Base-by-base conservation (phyloP, 768 basidiomycete species). In the Naganishia vishniacii region DNA sequence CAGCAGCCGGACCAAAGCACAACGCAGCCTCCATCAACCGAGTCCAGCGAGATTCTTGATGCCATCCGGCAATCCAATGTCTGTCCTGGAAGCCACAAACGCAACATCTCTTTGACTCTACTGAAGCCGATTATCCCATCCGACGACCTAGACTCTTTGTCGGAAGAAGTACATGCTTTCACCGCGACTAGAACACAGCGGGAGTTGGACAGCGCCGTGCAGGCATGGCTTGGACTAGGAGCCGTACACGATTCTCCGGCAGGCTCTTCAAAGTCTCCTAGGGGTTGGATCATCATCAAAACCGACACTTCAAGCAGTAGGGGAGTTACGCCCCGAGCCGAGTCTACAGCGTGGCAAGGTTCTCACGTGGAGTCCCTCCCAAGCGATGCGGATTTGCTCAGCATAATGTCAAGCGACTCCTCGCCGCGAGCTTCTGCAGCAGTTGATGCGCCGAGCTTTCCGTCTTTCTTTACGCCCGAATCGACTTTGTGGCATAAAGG, bases 211-310 rank as follows among this genome's bases (percentile, higher is more conserved):
- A n/a, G 40, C 5, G 53, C 53, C 9, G 32, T 56, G 15, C 53
- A 56, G n/a, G 13, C 11, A 15, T 67, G 65, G 65, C 56, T 67
- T 18, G 61, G 65, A 2, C 32, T 18, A 11, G 15, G 20, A 4
- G 13, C 48, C 1, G 26, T 18, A 9, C 40, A 25, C 15, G 49
- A 56, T 16, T 16, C 51, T 6, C 40, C 31, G 4, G 4, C 23
- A 44, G 61, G 34, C 26, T 31, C 18, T n/a, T 23, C 32, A 31
- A 26, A 20, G 1, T 28, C 62, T 9, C 61, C 53, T 32, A 45
- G 61, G 13, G 65, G 65, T 5, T 67, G 65, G 65, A 34, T 67
- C 32, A 60, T 67, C 4, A 46, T 67, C 12, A 48, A 67, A 20
- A 31, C 53, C 5, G 18, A 45, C 23, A 18, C 8, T 16, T 12